Evolutionary conservation across 2,329 filamentous ascomycete species (phyloP).

Genomic region (Pseudopyrenochaeta lycopersici): DNA sequence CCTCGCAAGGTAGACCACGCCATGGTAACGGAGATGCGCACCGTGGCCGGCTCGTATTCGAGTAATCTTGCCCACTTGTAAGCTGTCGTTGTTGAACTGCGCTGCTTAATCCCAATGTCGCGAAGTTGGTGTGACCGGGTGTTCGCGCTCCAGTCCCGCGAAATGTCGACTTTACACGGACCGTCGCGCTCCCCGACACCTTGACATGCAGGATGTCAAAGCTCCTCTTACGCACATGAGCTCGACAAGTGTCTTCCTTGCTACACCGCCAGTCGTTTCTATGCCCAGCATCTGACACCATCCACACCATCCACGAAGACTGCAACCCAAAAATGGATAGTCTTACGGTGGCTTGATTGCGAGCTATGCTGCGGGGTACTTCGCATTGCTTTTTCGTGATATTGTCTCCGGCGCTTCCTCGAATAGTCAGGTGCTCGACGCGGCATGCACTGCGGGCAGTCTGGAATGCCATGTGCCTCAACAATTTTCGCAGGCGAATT

Average conservation of each 20-base stretch:
- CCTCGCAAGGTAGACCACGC: neutral
- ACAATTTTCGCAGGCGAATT: conserved; percentile 33
- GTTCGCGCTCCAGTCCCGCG: conserved; percentile 14
- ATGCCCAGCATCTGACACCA: neutral
- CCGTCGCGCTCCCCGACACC: conserved; percentile 28
- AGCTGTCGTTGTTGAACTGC: conserved; percentile 7
- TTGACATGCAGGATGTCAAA: conserved; percentile 23
- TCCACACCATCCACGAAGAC: conserved; percentile 1
- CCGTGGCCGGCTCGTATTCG: conserved; percentile 17
- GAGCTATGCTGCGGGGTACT: conserved; percentile 17
- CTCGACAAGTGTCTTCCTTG: conserved; percentile 19
- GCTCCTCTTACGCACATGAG: conserved; percentile 28
- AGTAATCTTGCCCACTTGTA: neutral
- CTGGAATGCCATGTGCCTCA: conserved; percentile 37
- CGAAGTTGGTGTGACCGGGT: conserved; percentile 15
- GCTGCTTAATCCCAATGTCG: conserved; percentile 23
- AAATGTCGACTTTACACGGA: conserved; percentile 29
- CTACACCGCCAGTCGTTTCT: conserved; percentile 27
- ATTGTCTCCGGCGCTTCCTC: conserved; percentile 20
- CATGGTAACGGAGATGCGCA: conserved; percentile 26
- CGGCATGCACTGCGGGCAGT: conserved; percentile 35
- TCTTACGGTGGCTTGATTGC: conserved; percentile 8
- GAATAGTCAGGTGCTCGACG: conserved; percentile 43
- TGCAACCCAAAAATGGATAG: conserved; percentile 4
- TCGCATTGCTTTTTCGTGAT: conserved; percentile 24